Percentiles rank a stretch among this genome's conserved stretches.
These are phyloP conservation scores for Phoma sp. DNA, from an alignment of 2,329 filamentous ascomycete species.

Conservation along the genomic window DNA sequence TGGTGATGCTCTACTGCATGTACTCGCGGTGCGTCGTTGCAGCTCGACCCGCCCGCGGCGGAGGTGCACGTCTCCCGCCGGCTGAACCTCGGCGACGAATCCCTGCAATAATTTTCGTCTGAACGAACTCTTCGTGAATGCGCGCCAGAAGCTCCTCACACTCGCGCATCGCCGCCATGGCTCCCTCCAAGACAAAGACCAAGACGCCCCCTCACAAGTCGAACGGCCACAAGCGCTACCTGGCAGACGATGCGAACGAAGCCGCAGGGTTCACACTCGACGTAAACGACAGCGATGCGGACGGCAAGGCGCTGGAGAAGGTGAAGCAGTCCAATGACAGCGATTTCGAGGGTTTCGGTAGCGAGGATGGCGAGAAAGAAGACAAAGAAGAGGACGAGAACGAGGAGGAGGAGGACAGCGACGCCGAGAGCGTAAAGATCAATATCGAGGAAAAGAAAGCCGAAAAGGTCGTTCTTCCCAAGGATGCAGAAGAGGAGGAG, in stretches of 20 bases:
- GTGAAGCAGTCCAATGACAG: conserved; percentile 21
- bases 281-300: conserved; percentile 30
- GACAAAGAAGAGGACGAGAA: conserved; percentile 9
- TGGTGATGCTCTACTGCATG: not conserved
- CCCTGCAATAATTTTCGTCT: conserved; percentile 45
- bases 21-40: not conserved
- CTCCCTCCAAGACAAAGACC: conserved; percentile 27
- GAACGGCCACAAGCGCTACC: conserved; percentile 30
- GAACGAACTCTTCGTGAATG: conserved; percentile 29
- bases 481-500: conserved; percentile 83
- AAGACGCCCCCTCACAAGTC: conserved; percentile 31
- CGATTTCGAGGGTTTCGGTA: conserved; percentile 38
- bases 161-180: conserved; percentile 32
- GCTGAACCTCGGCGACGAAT: conserved; percentile 17
- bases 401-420: conserved; percentile 19
- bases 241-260: conserved; percentile 22
- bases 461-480: conserved; percentile 57
- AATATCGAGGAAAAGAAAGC: conserved; percentile 28
- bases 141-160: conserved; percentile 20
- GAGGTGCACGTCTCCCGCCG: conserved; percentile 5
- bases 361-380: conserved; percentile 18
- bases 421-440: conserved; percentile 31
- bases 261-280: conserved; percentile 25
- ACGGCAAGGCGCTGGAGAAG: conserved; percentile 31
- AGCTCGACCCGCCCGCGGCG: not conserved